phyloP scores from a whole-genome alignment of 2,329 filamentous ascomycete genomes.

The Thyridium curvatum region DNA sequence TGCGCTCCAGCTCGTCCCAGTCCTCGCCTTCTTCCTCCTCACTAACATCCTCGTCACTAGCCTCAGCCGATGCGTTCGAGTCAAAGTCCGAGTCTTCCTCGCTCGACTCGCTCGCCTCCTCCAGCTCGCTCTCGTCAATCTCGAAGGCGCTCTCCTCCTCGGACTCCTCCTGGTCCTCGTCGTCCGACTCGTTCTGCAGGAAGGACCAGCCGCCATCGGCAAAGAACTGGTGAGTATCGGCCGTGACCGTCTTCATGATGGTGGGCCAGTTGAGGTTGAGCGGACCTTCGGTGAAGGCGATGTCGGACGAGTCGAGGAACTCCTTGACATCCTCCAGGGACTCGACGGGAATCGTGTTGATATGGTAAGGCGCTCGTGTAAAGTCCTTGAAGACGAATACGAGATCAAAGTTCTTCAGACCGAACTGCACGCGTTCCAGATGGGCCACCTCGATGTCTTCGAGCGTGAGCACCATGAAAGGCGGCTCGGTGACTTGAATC shows the following conservation, averaged over 20 bases:
- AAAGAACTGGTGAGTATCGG: constrained; percentile 93
- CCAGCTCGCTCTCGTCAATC: constrained; percentile 78
- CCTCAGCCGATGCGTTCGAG: constrained; percentile 78
- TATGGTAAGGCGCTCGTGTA: constrained; percentile 78
- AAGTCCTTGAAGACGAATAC: constrained; percentile 99
- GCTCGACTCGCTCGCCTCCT: constrained; percentile 68
- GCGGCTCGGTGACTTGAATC: constrained; percentile 93
- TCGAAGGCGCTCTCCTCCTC: constrained; percentile 93
- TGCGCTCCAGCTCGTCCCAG: constrained; percentile 92
- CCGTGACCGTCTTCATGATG: constrained; percentile 98
- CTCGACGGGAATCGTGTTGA: constrained; percentile 98
- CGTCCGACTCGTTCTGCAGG: constrained; percentile 80
- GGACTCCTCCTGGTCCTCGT: constrained; percentile 71
- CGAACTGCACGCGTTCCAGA: constrained; percentile 92
- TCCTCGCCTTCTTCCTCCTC: constrained; percentile 80
- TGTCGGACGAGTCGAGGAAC: constrained; percentile 93
- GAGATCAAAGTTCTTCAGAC: constrained; percentile 97
- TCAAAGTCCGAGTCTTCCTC: constrained; percentile 91
- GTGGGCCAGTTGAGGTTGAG: constrained; percentile 98
- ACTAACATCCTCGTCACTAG: constrained; percentile 68
- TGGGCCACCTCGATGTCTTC: constrained; percentile 96
- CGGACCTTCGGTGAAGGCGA: constrained; percentile 88
- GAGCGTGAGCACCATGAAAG: constrained; percentile 91
- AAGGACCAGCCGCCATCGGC: constrained; percentile 93
- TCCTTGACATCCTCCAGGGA: constrained; percentile 93